A percentile compares a stretch with the other conserved stretches of the same genome.
These are phyloP conservation scores for Wallacemonas sp. DNA, from an alignment of 208 protist species.

Conservation along the genomic window DNA sequence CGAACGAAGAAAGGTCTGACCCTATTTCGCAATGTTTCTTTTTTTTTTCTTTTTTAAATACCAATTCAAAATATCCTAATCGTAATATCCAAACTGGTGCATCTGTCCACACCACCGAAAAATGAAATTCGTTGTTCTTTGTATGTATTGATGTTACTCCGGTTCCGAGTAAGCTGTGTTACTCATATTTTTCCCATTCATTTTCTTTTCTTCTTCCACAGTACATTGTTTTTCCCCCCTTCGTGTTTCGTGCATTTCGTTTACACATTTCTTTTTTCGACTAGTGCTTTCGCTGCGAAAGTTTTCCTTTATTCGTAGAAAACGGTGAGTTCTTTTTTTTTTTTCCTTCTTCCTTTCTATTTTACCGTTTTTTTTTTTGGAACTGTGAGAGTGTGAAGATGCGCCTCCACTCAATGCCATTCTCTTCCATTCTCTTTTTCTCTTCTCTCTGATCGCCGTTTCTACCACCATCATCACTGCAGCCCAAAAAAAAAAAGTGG, in stretches of 20 bases:
- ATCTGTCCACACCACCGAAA: no score
- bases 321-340: neutral
- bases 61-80: no score
- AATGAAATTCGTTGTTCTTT: no score
- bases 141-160: no score
- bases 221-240: slow-evolving; percentile 8
- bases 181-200: neutral
- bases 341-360: neutral
- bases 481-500: no score
- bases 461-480: no score
- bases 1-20: no score
- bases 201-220: slow-evolving; percentile 5
- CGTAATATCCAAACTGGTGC: no score
- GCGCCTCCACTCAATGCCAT: no score
- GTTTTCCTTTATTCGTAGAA: neutral
- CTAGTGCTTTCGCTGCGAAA: neutral
- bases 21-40: slow-evolving; percentile 14
- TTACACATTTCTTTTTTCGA: slow-evolving; percentile 1
- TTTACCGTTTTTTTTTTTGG: neutral
- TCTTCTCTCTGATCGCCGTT: no score
- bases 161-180: no score
- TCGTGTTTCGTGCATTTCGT: neutral
- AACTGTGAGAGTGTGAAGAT: no score
- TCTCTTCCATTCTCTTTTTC: slow-evolving; percentile 8
- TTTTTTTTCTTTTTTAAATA: neutral